These are phyloP conservation scores for Amniculicola lignicola DNA, from an alignment of 495 filamentous ascomycete species.

Conservation along the genomic window DNA sequence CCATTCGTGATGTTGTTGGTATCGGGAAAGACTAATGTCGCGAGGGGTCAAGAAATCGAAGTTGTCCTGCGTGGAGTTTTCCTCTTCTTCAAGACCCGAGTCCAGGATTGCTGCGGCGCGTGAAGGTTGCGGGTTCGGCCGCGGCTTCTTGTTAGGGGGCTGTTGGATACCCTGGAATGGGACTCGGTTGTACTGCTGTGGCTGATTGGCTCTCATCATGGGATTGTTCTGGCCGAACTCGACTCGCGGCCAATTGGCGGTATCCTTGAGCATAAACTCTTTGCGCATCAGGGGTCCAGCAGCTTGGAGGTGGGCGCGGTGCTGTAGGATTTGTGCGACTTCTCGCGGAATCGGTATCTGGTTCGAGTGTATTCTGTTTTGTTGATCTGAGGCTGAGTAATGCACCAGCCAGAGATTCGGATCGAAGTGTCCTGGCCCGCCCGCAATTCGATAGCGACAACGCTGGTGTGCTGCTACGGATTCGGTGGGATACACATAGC, in stretches of 20 bases:
- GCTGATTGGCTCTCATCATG: neutral
- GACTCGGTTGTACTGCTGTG: constrained; percentile 25
- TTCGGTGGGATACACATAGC: constrained; percentile 68
- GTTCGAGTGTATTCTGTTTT: constrained; percentile 64
- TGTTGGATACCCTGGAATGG: constrained; percentile 1
- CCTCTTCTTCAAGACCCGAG: constrained; percentile 71
- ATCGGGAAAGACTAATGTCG: constrained; percentile 79
- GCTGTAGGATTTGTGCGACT: constrained; percentile 57
- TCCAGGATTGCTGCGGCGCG: neutral
- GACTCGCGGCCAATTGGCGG: constrained; percentile 83
- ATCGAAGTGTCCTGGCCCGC: constrained; percentile 61
- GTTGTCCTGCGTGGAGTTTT: constrained; percentile 81
- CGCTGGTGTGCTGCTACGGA: constrained; percentile 67
- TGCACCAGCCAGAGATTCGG: constrained; percentile 91
- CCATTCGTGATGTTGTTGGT: constrained; percentile 95
- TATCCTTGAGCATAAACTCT: constrained; percentile 90
- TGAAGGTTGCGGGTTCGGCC: constrained; percentile 25
- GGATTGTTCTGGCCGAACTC: constrained; percentile 56
- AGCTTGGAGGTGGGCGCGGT: constrained; percentile 66
- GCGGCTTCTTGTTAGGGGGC: constrained; percentile 42
- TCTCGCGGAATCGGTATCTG: constrained; percentile 59
- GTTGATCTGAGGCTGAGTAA: constrained; percentile 70
- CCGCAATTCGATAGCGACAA: constrained; percentile 77
- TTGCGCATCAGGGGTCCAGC: constrained; percentile 82
- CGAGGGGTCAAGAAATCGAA: constrained; percentile 84